Evolutionary conservation across 257 asterid genomes (phyloP).

Genomic region (Haberlea rhodopensis): DNA sequence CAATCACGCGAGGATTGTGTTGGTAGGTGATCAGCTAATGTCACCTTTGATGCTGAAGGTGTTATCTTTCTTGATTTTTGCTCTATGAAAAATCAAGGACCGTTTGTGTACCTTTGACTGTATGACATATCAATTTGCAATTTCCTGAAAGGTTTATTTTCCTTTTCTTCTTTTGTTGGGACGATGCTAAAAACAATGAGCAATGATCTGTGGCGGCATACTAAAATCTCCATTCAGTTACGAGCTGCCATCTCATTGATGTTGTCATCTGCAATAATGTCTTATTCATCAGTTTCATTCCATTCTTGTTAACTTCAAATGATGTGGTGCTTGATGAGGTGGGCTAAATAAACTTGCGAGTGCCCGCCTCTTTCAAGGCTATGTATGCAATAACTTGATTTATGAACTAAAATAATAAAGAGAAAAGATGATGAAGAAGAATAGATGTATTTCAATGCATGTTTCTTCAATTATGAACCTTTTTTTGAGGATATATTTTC

Average conservation of each 20-base stretch:
- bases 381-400: not conserved
- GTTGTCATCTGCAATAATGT: not conserved
- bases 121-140: not conserved
- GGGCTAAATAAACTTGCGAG: not conserved
- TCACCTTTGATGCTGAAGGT: not conserved
- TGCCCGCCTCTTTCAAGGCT: not conserved
- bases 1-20: slow-evolving; percentile 1
- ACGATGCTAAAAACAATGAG: slow-evolving; percentile 3
- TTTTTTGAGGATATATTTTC: slow-evolving; percentile 24
- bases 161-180: not conserved
- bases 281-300: not conserved
- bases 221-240: not conserved
- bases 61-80: not conserved
- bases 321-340: not conserved
- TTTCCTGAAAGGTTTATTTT: not conserved
- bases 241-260: not conserved
- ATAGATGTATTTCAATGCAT: not conserved
- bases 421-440: not conserved
- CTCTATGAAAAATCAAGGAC: not conserved
- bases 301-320: not conserved
- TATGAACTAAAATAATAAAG: not conserved
- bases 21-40: not conserved
- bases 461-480: not conserved
- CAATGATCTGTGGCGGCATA: not conserved
- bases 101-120: not conserved